Evolutionary conservation across 1,284 basidiomycete genomes (phyloP).

Genomic region (Microbotryum violaceum): DNA sequence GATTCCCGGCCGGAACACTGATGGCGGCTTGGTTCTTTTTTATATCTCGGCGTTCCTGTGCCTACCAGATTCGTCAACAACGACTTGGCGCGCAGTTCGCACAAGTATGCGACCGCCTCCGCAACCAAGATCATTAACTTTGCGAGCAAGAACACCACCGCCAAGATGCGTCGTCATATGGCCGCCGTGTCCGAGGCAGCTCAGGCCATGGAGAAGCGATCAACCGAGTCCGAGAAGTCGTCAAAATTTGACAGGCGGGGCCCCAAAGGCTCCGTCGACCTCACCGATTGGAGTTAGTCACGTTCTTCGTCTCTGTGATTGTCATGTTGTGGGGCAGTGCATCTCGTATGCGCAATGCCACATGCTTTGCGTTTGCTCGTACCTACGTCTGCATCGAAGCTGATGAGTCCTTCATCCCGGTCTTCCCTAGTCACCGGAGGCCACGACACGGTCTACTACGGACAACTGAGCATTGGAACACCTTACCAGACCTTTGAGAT

Average conservation of each 20-base stretch:
- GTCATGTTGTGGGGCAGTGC: too few species aligned
- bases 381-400: neutral
- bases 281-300: conserved; percentile 23
- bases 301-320: neutral
- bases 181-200: conserved; percentile 15
- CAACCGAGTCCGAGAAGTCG: neutral
- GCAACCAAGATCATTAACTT: conserved; percentile 15
- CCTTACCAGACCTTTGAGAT: conserved; percentile 21
- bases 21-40: neutral
- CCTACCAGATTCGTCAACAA: conserved; percentile 21
- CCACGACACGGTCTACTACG: conserved; percentile 28
- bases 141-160: conserved; percentile 15
- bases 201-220: conserved; percentile 13
- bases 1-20: neutral
- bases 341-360: too few species aligned
- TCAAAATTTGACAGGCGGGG: conserved; percentile 10
- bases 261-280: conserved; percentile 8
- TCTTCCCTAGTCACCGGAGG: conserved; percentile 24
- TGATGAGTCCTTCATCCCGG: neutral
- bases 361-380: neutral
- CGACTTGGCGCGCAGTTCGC: conserved; percentile 17
- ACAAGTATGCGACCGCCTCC: conserved; percentile 10
- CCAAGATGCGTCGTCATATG: conserved; percentile 6
- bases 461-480: conserved; percentile 19
- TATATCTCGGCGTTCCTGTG: neutral